A percentile compares a stretch with the other conserved stretches of the same genome.
Evolutionary conservation across 202 grass and related monocot species (phyloP).

Genomic region (Carex arenaria): DNA sequence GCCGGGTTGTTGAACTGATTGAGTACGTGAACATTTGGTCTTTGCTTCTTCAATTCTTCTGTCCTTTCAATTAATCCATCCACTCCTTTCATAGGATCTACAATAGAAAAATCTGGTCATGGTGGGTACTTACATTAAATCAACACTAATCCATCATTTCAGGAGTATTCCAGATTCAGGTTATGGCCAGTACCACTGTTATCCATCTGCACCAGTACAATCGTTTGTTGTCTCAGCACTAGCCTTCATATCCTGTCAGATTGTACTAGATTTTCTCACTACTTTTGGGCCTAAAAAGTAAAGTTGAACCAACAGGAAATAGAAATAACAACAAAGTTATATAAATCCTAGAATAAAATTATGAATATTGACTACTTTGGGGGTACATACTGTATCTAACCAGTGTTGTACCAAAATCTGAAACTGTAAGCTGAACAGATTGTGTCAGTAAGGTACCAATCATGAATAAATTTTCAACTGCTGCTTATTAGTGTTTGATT

Average conservation of each 20-base stretch:
- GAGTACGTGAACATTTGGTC: constrained; percentile 72
- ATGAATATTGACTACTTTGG: background rate
- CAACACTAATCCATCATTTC: background rate
- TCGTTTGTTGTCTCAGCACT: background rate
- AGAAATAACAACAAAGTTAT: background rate
- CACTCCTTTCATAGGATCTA: constrained; percentile 70
- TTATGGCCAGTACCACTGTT: background rate
- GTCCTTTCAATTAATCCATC: constrained; percentile 33
- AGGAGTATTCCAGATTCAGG: background rate
- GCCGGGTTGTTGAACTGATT: constrained; percentile 61
- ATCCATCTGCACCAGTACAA: background rate
- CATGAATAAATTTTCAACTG: background rate
- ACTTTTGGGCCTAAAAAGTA: background rate
- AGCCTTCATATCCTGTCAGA: background rate
- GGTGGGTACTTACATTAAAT: background rate
- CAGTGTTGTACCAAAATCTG: background rate
- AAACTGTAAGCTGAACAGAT: background rate
- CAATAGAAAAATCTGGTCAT: background rate
- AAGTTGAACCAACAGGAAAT: background rate
- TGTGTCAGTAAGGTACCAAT: background rate
- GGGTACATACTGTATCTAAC: background rate
- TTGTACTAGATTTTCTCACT: background rate
- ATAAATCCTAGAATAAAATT: background rate
- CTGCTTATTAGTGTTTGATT: background rate
- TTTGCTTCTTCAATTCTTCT: constrained; percentile 64